A percentile compares a stretch with the other conserved stretches of the same genome.
These are phyloP conservation scores for Mycena olivaceomarginata DNA, from an alignment of 768 basidiomycete genomes.

Conservation along the genomic window DNA sequence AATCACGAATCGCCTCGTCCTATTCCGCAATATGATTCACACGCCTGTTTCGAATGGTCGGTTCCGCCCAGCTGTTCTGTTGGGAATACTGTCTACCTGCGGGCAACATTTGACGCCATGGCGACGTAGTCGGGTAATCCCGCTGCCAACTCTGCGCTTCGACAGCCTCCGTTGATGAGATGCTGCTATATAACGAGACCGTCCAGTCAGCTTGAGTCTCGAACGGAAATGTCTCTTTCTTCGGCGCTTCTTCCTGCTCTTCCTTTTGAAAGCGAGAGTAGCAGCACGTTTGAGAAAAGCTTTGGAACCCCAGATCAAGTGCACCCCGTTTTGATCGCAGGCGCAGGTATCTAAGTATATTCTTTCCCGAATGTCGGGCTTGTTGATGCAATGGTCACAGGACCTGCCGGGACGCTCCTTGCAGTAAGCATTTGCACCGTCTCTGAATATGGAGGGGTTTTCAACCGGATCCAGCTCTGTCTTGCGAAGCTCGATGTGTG, in stretches of 20 bases:
- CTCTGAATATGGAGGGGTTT: neutral
- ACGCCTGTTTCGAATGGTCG: no score
- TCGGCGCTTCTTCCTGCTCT: neutral
- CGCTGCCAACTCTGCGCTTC: no score
- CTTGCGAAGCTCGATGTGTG: conserved; percentile 22
- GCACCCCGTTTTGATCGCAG: conserved; percentile 28
- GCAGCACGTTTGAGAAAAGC: neutral
- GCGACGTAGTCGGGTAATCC: no score
- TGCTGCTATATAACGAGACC: no score
- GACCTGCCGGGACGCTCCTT: conserved; percentile 30
- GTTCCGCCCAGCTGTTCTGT: no score
- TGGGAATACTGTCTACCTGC: no score
- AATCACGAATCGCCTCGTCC: no score
- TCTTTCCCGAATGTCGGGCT: no score
- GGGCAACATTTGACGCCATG: no score
- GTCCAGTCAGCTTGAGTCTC: no score
- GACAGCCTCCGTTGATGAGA: no score
- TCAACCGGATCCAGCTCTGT: conserved; percentile 5
- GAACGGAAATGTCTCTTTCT: neutral
- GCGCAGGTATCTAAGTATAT: conserved; percentile 10
- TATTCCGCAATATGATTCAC: no score
- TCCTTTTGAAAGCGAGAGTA: neutral
- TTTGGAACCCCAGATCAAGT: conserved; percentile 18
- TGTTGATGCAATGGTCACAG: neutral
- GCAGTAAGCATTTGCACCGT: conserved; percentile 7